Conservation (phyloP, 106 monocot genomes). For the Dendrobium catenatum region DNA sequence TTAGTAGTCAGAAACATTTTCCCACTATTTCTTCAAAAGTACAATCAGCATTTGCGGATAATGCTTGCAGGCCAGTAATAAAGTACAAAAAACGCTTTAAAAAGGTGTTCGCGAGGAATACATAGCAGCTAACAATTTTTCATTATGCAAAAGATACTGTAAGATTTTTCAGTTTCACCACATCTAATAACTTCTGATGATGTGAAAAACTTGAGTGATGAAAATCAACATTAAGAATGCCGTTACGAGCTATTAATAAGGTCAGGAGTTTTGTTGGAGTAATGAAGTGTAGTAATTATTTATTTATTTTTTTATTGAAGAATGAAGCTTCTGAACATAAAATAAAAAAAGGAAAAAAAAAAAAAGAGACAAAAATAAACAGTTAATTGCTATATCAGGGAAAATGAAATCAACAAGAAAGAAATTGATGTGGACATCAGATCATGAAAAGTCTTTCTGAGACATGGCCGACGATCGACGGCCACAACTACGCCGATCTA, state of each 20-base stretch:
- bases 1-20: slow-evolving; percentile 10
- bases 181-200: background rate
- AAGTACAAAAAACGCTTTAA: background rate
- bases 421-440: background rate
- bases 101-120: background rate
- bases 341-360: too few relatives aligned
- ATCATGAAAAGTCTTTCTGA: too few relatives aligned
- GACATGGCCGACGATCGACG: too few relatives aligned
- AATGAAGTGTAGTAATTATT: too few relatives aligned
- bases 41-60: background rate
- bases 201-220: background rate
- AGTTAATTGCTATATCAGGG: too few relatives aligned
- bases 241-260: background rate
- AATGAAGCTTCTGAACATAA: too few relatives aligned
- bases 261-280: background rate
- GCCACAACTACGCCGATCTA: too few relatives aligned
- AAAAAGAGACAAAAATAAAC: too few relatives aligned
- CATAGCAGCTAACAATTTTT: background rate
- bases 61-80: background rate
- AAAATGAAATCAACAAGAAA: background rate
- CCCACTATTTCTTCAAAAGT: background rate
- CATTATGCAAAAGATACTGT: background rate
- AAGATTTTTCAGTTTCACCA: background rate
- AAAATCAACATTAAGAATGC: background rate
- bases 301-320: too few relatives aligned